Evolutionary conservation across 169 alveolate species (phyloP).

Genomic region (Plasmodium relictum): DNA sequence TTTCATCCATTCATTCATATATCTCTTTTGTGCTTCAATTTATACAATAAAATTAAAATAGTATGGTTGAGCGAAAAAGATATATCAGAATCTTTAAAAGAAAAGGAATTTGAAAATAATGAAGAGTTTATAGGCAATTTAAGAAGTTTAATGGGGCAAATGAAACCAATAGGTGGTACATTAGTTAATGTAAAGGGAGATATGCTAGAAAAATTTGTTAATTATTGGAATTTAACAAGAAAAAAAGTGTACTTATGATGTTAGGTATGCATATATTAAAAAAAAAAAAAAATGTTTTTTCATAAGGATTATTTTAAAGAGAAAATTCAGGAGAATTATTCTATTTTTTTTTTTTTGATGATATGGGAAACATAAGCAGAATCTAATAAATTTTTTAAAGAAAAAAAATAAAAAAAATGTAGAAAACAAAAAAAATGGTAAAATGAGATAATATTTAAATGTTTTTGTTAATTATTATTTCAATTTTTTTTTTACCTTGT

Average conservation of each 20-base stretch:
- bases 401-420: background rate
- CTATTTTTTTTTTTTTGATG: background rate
- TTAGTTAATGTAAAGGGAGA: slow-evolving; percentile 50
- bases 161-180: slow-evolving; percentile 61
- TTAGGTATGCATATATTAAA: too few species aligned
- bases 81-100: slow-evolving; percentile 31
- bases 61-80: slow-evolving; percentile 71
- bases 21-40: slow-evolving; percentile 48
- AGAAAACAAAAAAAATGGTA: too few species aligned
- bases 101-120: slow-evolving; percentile 12
- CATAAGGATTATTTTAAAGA: background rate
- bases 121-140: slow-evolving; percentile 45
- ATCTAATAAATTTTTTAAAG: background rate
- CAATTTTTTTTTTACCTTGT: background rate
- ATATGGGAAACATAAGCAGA: too few species aligned
- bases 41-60: slow-evolving; percentile 57
- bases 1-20: slow-evolving; percentile 70
- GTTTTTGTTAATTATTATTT: background rate
- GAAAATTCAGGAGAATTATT: background rate
- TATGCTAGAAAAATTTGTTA: slow-evolving; percentile 55
- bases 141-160: slow-evolving; percentile 58
- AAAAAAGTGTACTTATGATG: slow-evolving; percentile 28
- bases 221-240: slow-evolving; percentile 55
- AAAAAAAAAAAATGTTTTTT: too few species aligned
- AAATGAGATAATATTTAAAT: too few species aligned